Evolutionary conservation across 176 grass and related monocot genomes (phyloP).

Genomic region (Phoenix dactylifera): DNA sequence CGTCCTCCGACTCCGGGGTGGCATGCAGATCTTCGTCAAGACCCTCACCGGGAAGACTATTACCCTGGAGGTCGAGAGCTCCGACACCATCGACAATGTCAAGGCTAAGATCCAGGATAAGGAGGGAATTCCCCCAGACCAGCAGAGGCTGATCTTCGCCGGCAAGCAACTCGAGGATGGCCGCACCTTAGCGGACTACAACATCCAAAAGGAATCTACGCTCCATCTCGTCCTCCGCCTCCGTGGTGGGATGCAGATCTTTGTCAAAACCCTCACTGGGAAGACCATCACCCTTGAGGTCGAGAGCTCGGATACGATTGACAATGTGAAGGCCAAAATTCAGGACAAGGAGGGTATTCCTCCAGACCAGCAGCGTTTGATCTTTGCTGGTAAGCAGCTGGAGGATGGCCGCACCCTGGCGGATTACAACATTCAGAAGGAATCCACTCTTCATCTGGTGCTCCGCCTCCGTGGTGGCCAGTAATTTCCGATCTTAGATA

Average conservation of each 20-base stretch:
- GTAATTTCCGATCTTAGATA: neutral
- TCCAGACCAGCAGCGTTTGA: neutral
- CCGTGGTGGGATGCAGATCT: too few relatives aligned
- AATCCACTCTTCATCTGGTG: neutral
- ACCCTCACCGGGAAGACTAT: slow-evolving; percentile 71
- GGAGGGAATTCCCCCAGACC: slow-evolving; percentile 63
- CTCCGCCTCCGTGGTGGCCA: slow-evolving; percentile 9
- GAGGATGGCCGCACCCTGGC: neutral
- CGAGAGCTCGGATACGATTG: too few relatives aligned
- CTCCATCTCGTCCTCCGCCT: neutral
- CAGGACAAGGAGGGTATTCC: too few relatives aligned
- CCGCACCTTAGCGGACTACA: neutral
- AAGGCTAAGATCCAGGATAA: slow-evolving; percentile 72
- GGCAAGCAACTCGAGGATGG: neutral
- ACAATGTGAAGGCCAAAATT: too few relatives aligned
- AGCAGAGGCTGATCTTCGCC: slow-evolving; percentile 24
- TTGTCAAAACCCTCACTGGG: too few relatives aligned
- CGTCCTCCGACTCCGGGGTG: slow-evolving; percentile 52
- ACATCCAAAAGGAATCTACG: slow-evolving; percentile 3
- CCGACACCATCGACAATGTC: slow-evolving; percentile 44
- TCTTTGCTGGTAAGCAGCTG: neutral
- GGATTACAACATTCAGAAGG: neutral
- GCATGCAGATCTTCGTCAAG: slow-evolving; percentile 65
- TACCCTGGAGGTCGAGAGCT: slow-evolving; percentile 36
- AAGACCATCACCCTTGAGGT: too few relatives aligned